Percentiles rank a stretch among this genome's conserved stretches.
Conservation (phyloP, 192 early-diverging fungal genomes). For the Funneliformis mosseae region DNA sequence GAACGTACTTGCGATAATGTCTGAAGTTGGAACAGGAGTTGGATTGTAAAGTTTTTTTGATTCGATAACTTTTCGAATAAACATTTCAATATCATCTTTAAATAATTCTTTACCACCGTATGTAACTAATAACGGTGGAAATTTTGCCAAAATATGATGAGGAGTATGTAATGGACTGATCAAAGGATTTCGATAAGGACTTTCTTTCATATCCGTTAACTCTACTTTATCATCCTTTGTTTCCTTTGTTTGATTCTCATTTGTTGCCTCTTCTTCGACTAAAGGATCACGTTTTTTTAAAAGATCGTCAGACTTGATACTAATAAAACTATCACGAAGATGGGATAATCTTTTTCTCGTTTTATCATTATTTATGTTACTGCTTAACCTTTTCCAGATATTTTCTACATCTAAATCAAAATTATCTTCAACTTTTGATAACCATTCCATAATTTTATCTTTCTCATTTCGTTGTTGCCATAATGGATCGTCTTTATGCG, state of each 20-base stretch:
- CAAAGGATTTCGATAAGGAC: slow-evolving; percentile 10
- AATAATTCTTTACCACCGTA: slow-evolving; percentile 32
- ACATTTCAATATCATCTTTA: slow-evolving; percentile 30
- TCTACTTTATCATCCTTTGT: background rate
- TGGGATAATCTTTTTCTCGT: background rate
- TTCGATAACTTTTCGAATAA: slow-evolving; percentile 20
- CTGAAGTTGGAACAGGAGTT: background rate
- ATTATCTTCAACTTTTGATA: background rate
- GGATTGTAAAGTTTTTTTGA: background rate
- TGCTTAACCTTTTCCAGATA: background rate
- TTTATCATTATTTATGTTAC: background rate
- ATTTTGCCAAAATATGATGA: slow-evolving; percentile 20
- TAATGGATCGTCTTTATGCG: background rate
- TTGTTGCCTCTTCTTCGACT: too few relatives aligned
- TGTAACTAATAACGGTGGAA: slow-evolving; percentile 14
- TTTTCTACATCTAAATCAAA: background rate
- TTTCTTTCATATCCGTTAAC: background rate
- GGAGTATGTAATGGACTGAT: slow-evolving; percentile 4
- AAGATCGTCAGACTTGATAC: background rate
- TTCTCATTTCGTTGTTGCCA: background rate
- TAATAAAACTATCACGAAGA: background rate
- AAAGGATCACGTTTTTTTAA: too few relatives aligned
- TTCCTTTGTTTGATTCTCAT: background rate
- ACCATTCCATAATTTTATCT: background rate
- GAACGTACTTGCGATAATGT: background rate